A percentile compares a stretch with the other conserved stretches of the same genome.
Evolutionary conservation across 1,284 basidiomycete species (phyloP).

Genomic region (Xerocomus nothofagi): DNA sequence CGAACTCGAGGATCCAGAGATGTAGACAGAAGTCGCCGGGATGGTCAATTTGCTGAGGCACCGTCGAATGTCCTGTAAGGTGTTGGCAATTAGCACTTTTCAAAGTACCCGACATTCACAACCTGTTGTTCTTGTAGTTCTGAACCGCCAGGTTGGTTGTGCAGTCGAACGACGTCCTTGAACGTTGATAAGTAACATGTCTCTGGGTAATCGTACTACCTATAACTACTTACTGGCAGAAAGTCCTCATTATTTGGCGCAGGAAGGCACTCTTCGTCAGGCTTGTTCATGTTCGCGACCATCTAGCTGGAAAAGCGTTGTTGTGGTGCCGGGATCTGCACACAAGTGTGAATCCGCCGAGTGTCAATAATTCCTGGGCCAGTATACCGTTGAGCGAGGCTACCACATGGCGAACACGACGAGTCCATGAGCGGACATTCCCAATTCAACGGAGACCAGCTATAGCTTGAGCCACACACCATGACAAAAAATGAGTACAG

Average conservation of each 20-base stretch:
- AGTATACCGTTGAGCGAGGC: conserved; percentile 9
- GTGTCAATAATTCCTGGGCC: neutral
- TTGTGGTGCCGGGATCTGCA: neutral
- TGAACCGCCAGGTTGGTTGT: neutral
- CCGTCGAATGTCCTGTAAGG: conserved; percentile 12
- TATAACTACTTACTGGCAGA: conserved; percentile 12
- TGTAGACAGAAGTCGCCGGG: conserved; percentile 1
- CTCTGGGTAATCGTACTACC: neutral
- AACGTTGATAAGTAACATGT: conserved; percentile 9
- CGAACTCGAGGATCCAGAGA: conserved; percentile 1
- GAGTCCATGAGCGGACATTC: neutral
- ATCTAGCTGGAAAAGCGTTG: neutral
- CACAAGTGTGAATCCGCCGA: neutral
- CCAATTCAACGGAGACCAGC: neutral
- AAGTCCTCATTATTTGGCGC: neutral
- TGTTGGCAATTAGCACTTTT: conserved; percentile 2
- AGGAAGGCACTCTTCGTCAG: neutral
- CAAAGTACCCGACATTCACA: neutral
- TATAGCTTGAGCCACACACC: neutral
- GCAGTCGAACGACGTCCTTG: conserved; percentile 9
- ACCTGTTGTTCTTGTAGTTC: conserved; percentile 5
- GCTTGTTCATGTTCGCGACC: conserved; percentile 1
- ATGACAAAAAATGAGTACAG: neutral
- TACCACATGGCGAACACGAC: neutral
- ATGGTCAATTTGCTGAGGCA: conserved; percentile 17